Evolutionary conservation across 305 asterid species (phyloP), one percentile per base, ranked within the genome.

Genomic region (Solanum aculeatissimum): DNA sequence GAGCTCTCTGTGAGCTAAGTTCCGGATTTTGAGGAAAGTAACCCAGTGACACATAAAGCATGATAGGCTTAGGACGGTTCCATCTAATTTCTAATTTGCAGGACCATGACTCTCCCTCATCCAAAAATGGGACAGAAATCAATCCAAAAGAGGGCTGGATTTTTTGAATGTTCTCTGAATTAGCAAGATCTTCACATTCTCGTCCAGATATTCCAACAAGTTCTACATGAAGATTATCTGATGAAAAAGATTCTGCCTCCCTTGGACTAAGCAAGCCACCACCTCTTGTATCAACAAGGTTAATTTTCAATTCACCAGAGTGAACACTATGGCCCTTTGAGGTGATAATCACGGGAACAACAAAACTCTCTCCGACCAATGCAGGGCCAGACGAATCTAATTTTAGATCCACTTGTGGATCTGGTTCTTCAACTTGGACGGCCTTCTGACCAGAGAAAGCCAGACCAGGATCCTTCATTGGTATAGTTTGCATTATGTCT

Each of bases 371-470:
- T 80, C 99, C 98, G 54, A 97, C 98, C 85, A 97, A 90, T 25
- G 98, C 99, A 84, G 98, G 95, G 86, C 99, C 98, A 29, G 89
- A 85, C 66, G 97, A 93, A 87, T 88, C 93, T 86, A 97, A 91
- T 84, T 85, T 89, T 75, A 97, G 92, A 89, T 97, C 98, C 63
- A 97, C 98, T 90, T 93, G 98, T 23, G 99, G 99, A 82, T 97
- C 98, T n/a, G 98, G 98, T 89, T 97, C 99, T 92, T 97, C 99
- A 80, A 97, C 97, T 90, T 95, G 98, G 85, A 93, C 92, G 63
- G 98, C 98, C 87, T 95, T 97, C 91, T 91, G 98, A 84, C 99
- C 99, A 51, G 98, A 95, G 84, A 91, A 92, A 42, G 99, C 97
- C 86, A 97, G 93, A 87, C 93, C 90, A 74, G 97, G 98, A 92